These are phyloP conservation scores for Perilla frutescens DNA, from an alignment of 257 asterid species.

Conservation along the genomic window DNA sequence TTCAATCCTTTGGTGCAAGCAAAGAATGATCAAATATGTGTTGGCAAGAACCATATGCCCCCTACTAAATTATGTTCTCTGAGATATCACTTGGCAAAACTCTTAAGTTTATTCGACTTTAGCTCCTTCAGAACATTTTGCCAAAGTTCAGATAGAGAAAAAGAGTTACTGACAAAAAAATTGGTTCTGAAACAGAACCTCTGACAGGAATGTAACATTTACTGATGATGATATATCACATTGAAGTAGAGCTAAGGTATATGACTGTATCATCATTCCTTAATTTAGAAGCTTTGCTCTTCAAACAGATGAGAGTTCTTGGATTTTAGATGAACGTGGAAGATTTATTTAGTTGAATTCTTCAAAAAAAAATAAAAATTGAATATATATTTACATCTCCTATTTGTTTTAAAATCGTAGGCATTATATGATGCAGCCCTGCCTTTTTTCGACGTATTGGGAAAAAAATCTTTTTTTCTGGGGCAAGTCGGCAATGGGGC, in stretches of 20 bases:
- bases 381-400: slow-evolving; percentile 26
- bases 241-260: background rate
- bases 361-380: background rate
- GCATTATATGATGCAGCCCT: slow-evolving; percentile 66
- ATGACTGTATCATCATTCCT: background rate
- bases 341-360: slow-evolving; percentile 7
- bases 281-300: slow-evolving; percentile 3
- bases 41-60: background rate
- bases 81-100: background rate
- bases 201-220: background rate
- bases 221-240: background rate
- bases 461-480: slow-evolving; percentile 85
- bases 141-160: slow-evolving; percentile 12
- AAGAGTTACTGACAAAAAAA: background rate
- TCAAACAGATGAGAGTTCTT: background rate
- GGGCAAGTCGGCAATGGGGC: slow-evolving; percentile 96
- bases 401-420: slow-evolving; percentile 45
- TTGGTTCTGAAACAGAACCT: background rate
- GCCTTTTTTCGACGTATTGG: slow-evolving; percentile 90
- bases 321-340: background rate
- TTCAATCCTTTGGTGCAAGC: background rate
- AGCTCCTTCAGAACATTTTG: background rate
- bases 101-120: background rate
- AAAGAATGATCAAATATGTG: background rate
- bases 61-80: background rate